Conservation (phyloP, 192 early-diverging fungal genomes). For the Thamnidium elegans region DNA sequence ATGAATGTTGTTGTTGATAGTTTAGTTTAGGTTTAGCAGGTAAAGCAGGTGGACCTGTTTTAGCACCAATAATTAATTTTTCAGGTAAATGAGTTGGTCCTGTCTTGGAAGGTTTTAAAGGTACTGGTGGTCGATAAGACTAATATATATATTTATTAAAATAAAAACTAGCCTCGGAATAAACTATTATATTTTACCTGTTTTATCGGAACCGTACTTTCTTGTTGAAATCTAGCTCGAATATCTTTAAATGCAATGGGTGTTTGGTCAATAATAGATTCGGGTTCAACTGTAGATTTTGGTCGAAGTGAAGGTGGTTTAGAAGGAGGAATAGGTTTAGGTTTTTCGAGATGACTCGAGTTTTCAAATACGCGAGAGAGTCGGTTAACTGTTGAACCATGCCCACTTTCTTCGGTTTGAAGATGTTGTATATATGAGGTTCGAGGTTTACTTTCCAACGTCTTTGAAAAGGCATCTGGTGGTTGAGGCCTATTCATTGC, state of each 20-base stretch:
- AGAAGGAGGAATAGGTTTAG: constrained; percentile 18
- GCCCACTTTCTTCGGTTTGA: background rate
- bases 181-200: background rate
- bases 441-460: constrained; percentile 19
- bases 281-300: background rate
- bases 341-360: background rate
- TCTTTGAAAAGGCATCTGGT: constrained; percentile 23
- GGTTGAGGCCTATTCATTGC: constrained; percentile 12
- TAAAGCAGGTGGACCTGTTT: constrained; percentile 11
- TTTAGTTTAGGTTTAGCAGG: constrained; percentile 12
- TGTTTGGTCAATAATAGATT: constrained; percentile 1
- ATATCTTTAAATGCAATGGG: constrained; percentile 29
- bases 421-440: constrained; percentile 1
- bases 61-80: constrained; percentile 10
- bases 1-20: background rate
- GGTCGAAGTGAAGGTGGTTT: constrained; percentile 22
- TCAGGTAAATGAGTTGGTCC: constrained; percentile 2
- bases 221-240: constrained; percentile 27
- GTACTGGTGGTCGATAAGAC: constrained; percentile 6
- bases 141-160: background rate
- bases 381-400: constrained; percentile 19
- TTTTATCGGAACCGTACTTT: background rate
- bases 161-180: background rate
- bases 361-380: constrained; percentile 28
- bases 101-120: constrained; percentile 7